A percentile compares a stretch with the other conserved stretches of the same genome.
Conservation (phyloP, 805 yeast species). For the Wickerhamiella occidentalis region DNA sequence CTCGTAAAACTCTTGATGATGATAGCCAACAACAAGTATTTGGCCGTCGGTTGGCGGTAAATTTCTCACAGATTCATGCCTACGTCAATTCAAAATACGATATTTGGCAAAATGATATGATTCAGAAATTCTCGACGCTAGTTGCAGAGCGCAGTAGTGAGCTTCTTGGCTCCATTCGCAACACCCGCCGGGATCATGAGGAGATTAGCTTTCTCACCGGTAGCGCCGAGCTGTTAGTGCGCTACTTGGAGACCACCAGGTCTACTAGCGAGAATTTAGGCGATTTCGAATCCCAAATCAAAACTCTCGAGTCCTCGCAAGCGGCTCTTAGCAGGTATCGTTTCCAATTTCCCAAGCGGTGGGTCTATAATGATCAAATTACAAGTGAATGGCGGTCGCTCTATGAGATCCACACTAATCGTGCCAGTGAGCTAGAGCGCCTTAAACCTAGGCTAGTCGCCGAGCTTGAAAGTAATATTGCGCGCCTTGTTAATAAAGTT, state of each 20-base stretch:
- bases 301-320: conserved; percentile 29
- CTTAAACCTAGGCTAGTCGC: not conserved
- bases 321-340: conserved; percentile 33
- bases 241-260: not conserved
- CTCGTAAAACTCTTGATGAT: conserved; percentile 41
- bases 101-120: conserved; percentile 41
- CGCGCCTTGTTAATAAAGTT: conserved; percentile 29
- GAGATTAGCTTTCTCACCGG: conserved; percentile 9
- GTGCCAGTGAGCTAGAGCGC: conserved; percentile 30
- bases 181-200: conserved; percentile 32
- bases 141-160: conserved; percentile 27
- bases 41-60: conserved; percentile 33
- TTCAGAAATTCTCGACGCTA: conserved; percentile 32
- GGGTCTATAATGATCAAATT: conserved; percentile 55
- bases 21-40: conserved; percentile 31
- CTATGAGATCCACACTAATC: conserved; percentile 29
- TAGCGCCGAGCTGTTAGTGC: conserved; percentile 6
- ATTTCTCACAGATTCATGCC: conserved; percentile 42
- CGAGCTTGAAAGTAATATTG: conserved; percentile 28
- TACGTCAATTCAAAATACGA: conserved; percentile 45
- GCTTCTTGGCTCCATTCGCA: conserved; percentile 27
- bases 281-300: not conserved
- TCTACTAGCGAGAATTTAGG: not conserved
- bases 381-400: conserved; percentile 38
- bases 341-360: conserved; percentile 37